These are phyloP conservation scores for Suillus bovinus DNA, from an alignment of 768 basidiomycete genomes.

Conservation along the genomic window DNA sequence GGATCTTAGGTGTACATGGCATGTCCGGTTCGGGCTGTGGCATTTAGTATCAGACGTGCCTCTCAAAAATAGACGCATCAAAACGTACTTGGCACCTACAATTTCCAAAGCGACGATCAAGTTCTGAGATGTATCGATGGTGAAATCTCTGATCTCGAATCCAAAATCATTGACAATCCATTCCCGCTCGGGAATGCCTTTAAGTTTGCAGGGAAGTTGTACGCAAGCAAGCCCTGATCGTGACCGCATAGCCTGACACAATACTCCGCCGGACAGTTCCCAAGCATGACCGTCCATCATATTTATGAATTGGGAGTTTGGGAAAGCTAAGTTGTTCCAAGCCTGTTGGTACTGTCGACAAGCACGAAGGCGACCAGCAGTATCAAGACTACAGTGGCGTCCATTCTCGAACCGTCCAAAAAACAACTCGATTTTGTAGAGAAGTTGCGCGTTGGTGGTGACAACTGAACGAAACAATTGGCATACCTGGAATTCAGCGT, in stretches of 20 bases:
- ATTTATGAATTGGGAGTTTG: slow-evolving; percentile 15
- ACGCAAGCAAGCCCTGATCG: slow-evolving; percentile 18
- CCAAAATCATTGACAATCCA: slow-evolving; percentile 31
- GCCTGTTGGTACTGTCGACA: slow-evolving; percentile 27
- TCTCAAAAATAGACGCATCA: neutral
- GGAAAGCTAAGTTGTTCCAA: slow-evolving; percentile 31
- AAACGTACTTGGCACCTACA: slow-evolving; percentile 22
- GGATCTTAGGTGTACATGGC: slow-evolving; percentile 29
- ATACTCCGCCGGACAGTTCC: slow-evolving; percentile 38
- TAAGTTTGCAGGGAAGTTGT: slow-evolving; percentile 33
- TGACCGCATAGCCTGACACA: slow-evolving; percentile 27
- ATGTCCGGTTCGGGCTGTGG: slow-evolving; percentile 20
- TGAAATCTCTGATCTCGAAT: slow-evolving; percentile 36
- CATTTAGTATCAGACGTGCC: slow-evolving; percentile 5
- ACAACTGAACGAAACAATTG: slow-evolving; percentile 29
- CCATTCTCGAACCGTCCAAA: slow-evolving; percentile 29
- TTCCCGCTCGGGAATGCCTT: slow-evolving; percentile 24
- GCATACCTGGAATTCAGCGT: slow-evolving; percentile 26
- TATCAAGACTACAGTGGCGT: slow-evolving; percentile 20
- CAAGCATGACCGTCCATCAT: slow-evolving; percentile 26
- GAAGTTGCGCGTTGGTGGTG: slow-evolving; percentile 23
- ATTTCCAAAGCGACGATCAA: slow-evolving; percentile 33
- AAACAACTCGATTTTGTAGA: slow-evolving; percentile 34
- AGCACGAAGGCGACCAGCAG: slow-evolving; percentile 23
- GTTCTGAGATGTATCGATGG: slow-evolving; percentile 37